Evolutionary conservation across 2,329 filamentous ascomycete genomes (phyloP), one percentile per base, ranked within the genome.

Genomic region (Keithomyces neogunnii): DNA sequence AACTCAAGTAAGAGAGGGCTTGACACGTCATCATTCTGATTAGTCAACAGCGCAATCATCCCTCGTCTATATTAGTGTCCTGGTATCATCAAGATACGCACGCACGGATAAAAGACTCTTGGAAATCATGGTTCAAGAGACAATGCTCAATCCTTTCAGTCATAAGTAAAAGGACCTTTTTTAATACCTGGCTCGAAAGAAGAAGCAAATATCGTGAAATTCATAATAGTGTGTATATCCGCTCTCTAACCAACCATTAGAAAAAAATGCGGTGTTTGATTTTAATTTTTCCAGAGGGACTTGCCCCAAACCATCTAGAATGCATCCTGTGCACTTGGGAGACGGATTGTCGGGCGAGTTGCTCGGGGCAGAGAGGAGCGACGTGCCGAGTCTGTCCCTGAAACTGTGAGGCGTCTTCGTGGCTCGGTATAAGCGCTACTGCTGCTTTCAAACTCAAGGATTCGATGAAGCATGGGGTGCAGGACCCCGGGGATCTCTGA

Each of bases 401-500:
- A 29, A 10, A 45, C 8, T 6, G 19, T 19, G 19, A 28, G 33
- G 9, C n/a, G 26, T 39, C 43, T 31, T 11, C 44, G 55, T 33
- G 52, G 47, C 13, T 54, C 49, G 45, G 45, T 26, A 38, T 40
- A 45, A 39, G 9, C 9, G 4, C 30, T 30, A 11, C 57, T 56
- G 44, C 58, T 59, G 44, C 58, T 59, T 53, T 74, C 73, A 7
- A 63, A 63, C 40, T 71, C 70, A 13, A 81, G 61, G 7, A 70
- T 71, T 28, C 71, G 70, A 30, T 77, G 71, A 38, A 83, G 71
- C 56, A 78, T 68, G 47, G 71, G 71, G 55, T 77, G 79, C 38
- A 83, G 67, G 45, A 74, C 74, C 43, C 77, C 75, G 13, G 81
- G 81, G 10, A 84, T 75, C 29, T 80, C 75, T 39, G 74, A 64